phyloP scores from a whole-genome alignment of 2,329 filamentous ascomycete genomes.

The Fusarium dimerum region DNA sequence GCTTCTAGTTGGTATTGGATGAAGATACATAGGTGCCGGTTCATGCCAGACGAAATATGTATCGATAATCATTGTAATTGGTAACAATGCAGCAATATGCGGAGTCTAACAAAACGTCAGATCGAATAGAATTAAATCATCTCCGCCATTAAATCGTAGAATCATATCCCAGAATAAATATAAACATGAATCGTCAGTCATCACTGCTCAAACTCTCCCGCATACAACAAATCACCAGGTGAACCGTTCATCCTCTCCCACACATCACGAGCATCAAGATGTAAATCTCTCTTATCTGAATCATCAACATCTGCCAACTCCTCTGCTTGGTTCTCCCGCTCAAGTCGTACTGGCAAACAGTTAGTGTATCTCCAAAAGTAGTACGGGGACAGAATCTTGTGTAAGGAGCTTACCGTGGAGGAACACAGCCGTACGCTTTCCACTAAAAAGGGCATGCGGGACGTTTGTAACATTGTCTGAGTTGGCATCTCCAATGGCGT shows the following conservation, averaged over 20 bases:
- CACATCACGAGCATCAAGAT: slow-evolving; percentile 40
- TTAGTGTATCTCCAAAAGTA: slow-evolving; percentile 1
- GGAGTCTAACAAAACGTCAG: too few relatives aligned
- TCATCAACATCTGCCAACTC: slow-evolving; percentile 34
- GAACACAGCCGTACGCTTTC: slow-evolving; percentile 59
- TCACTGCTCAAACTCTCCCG: slow-evolving; percentile 41
- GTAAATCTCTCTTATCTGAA: slow-evolving; percentile 28
- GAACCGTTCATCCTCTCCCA: slow-evolving; percentile 49
- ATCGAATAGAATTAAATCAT: too few relatives aligned
- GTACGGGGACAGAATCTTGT: rapidly evolving
- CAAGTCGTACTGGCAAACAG: slow-evolving; percentile 39
- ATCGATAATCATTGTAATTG: too few relatives aligned
- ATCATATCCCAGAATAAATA: neutral
- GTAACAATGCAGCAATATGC: too few relatives aligned
- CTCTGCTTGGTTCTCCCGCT: slow-evolving; percentile 38
- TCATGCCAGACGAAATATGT: too few relatives aligned
- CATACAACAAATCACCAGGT: slow-evolving; percentile 45
- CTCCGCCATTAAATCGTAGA: too few relatives aligned
- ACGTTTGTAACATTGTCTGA: slow-evolving; percentile 61
- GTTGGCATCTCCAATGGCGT: slow-evolving; percentile 61
- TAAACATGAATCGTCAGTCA: neutral
- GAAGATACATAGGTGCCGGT: too few relatives aligned
- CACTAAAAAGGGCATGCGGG: slow-evolving; percentile 60
- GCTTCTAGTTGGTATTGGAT: too few relatives aligned
- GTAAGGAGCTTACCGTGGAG: slow-evolving; percentile 50